Evolutionary conservation across 495 filamentous ascomycete genomes (phyloP).

Genomic region (Penicillium chermesinum): DNA sequence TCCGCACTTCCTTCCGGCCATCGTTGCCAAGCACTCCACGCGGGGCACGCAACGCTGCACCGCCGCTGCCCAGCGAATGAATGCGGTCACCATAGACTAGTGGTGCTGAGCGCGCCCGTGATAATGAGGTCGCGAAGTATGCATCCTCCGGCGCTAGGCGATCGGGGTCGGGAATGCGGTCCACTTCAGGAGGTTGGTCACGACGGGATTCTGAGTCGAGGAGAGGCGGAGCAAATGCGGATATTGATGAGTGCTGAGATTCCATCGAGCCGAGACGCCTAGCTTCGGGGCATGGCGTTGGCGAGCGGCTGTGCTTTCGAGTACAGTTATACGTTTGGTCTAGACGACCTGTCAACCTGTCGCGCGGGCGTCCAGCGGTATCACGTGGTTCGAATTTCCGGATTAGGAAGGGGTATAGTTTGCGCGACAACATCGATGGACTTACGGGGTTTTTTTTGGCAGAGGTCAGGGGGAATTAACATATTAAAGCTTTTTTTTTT

Average conservation of each 20-base stretch:
- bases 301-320: not conserved
- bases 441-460: not conserved
- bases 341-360: not conserved
- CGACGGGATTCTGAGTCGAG: slow-evolving; percentile 44
- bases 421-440: not conserved
- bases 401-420: not conserved
- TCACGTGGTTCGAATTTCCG: not conserved
- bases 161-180: slow-evolving; percentile 49
- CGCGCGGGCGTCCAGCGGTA: slow-evolving; percentile 14
- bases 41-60: slow-evolving; percentile 32
- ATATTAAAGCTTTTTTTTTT: too few relatives aligned
- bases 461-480: not conserved
- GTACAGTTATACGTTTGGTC: slow-evolving; percentile 1
- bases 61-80: slow-evolving; percentile 28
- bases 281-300: slow-evolving; percentile 31
- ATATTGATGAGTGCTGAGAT: slow-evolving; percentile 32
- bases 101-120: slow-evolving; percentile 46
- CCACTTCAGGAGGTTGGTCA: slow-evolving; percentile 36
- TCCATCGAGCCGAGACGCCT: slow-evolving; percentile 35
- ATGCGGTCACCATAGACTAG: slow-evolving; percentile 36
- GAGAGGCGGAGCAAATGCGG: slow-evolving; percentile 36
- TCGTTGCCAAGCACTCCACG: slow-evolving; percentile 29
- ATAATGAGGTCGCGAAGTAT: slow-evolving; percentile 56
- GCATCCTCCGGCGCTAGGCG: slow-evolving; percentile 82
- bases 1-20: slow-evolving; percentile 38